These are phyloP conservation scores for Fusarium nelsonii DNA, from an alignment of 2,329 filamentous ascomycete species.

Conservation along the genomic window DNA sequence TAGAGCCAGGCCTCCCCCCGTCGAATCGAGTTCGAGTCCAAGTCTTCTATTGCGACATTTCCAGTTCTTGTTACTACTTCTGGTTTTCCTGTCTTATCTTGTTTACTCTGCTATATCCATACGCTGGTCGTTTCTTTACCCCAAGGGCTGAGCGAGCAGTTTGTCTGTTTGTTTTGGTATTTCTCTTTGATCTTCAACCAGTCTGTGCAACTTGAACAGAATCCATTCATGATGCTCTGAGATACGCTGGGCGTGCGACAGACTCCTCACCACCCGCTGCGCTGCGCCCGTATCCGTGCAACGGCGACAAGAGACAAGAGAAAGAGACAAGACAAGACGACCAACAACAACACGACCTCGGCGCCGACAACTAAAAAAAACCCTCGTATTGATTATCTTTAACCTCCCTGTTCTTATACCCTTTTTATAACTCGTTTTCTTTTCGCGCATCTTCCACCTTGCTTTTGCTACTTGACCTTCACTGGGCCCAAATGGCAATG, in stretches of 20 bases:
- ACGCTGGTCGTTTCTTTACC: slow-evolving; percentile 33
- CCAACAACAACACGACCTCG: slow-evolving; percentile 32
- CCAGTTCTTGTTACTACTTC: slow-evolving; percentile 20
- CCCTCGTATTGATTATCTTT: slow-evolving; percentile 26
- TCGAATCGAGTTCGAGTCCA: neutral
- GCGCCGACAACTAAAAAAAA: slow-evolving; percentile 33
- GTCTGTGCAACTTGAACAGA: slow-evolving; percentile 39
- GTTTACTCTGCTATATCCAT: slow-evolving; percentile 34
- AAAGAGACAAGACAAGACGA: slow-evolving; percentile 4
- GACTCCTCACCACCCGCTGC: slow-evolving; percentile 39
- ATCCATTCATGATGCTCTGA: slow-evolving; percentile 48
- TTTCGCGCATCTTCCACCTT: neutral
- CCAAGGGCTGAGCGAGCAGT: slow-evolving; percentile 14
- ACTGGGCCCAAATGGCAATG: slow-evolving; percentile 40
- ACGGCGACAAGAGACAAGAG: slow-evolving; percentile 31
- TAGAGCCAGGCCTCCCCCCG: slow-evolving; percentile 24
- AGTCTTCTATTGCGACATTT: slow-evolving; percentile 40
- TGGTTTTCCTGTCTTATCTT: slow-evolving; percentile 19
- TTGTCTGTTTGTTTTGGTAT: slow-evolving; percentile 5
- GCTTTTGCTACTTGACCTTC: slow-evolving; percentile 8
- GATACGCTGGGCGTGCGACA: slow-evolving; percentile 47
- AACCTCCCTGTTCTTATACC: neutral
- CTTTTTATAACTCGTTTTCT: neutral
- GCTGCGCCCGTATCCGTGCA: slow-evolving; percentile 47
- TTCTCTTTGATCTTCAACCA: slow-evolving; percentile 14